Conservation (phyloP, 768 basidiomycete species). For the Aureoboletus auriporus region DNA sequence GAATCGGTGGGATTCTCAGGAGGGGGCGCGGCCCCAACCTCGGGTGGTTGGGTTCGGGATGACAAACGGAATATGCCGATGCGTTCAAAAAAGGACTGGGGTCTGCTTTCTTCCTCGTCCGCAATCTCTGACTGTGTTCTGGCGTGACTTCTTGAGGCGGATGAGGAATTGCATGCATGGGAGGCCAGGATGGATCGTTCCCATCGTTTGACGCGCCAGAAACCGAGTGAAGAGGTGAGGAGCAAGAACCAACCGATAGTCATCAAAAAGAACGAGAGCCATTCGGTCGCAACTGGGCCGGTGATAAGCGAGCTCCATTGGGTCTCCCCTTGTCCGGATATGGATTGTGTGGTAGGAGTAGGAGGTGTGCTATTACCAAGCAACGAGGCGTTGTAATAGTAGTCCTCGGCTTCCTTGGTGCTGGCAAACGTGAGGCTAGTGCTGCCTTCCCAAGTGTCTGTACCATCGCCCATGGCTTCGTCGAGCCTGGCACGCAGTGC, state of each 20-base stretch:
- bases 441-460: slow-evolving; percentile 27
- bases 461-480: slow-evolving; percentile 31
- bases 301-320: slow-evolving; percentile 41
- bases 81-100: slow-evolving; percentile 29
- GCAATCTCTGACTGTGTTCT: slow-evolving; percentile 24
- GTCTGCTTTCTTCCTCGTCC: slow-evolving; percentile 24
- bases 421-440: slow-evolving; percentile 39
- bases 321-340: slow-evolving; percentile 5
- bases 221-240: slow-evolving; percentile 85
- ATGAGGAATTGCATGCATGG: slow-evolving; percentile 23
- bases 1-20: slow-evolving; percentile 27
- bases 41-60: slow-evolving; percentile 5
- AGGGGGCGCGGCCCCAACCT: slow-evolving; percentile 4
- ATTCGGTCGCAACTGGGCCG: slow-evolving; percentile 79
- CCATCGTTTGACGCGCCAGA: slow-evolving; percentile 89
- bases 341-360: slow-evolving; percentile 5
- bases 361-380: slow-evolving; percentile 27
- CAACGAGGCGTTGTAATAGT: slow-evolving; percentile 32
- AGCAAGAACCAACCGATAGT: slow-evolving; percentile 87
- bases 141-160: slow-evolving; percentile 32
- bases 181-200: slow-evolving; percentile 71
- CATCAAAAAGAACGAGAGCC: slow-evolving; percentile 95
- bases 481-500: slow-evolving; percentile 60
- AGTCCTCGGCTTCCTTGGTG: slow-evolving; percentile 44
- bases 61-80: slow-evolving; percentile 18